Base-by-base conservation (phyloP, 2,329 filamentous ascomycete species). In the Colletotrichum shisoi region DNA sequence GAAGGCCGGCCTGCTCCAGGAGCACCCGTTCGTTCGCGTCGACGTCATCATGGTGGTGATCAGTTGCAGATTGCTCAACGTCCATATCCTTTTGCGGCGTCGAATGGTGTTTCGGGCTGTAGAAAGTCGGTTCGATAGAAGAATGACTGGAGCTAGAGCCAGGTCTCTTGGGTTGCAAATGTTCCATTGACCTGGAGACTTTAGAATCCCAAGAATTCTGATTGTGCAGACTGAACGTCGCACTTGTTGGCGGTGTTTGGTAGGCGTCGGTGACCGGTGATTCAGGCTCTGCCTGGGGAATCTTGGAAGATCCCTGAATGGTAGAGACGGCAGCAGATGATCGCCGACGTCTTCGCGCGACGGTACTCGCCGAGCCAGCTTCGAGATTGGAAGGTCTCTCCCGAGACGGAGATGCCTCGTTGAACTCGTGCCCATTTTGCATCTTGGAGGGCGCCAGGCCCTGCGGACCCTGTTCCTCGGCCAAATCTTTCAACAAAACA, bases 401-500 rank as follows among this genome's bases (percentile, higher is more conserved):
- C 15, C 45, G 51, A n/a, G 56, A 67, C n/a, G 66, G 62, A 19
- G 62, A 68, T 12, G 51, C 39, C 42, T 68, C 66, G 27, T 24
- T 56, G n/a, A 46, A 42, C 39, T 67, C 66, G 24, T 46, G 40
- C n/a, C 51, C 63, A 40, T 68, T 68, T 24, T 49, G 49, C 13
- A 49, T 27, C 27, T 46, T 53, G 27, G 63, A 34, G 11, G 57
- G 57, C 7, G 58, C 44, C 8, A 67, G 39, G 21, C 62, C 57
- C 21, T 57, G 63, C 17, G 60, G 37, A 15, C 34, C 46, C 45
- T 68, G 66, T 44, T 68, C 94, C 71, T 97, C 92, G 62, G 94
- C 91, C 9, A 98, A 81, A 75, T 99, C 95, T 77, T 93, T 85
- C 5, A 88, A 83, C 21, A 99, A 81, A 68, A 98, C 94, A 73